A percentile compares a stretch with the other conserved stretches of the same genome.
phyloP scores from a whole-genome alignment of 129 eudicot species.

The Calendula officinalis region DNA sequence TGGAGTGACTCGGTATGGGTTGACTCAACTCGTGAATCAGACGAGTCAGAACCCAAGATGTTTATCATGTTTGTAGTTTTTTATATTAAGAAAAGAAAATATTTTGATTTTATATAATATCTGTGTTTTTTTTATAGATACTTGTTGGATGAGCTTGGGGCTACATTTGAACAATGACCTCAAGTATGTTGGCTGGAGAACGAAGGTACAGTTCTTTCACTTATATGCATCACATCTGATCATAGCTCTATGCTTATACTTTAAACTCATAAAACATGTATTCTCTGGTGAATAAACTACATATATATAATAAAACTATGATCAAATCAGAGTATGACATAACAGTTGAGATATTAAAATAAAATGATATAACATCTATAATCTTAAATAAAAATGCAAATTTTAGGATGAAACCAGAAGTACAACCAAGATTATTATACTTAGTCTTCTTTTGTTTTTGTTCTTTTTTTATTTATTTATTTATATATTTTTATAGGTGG shows the following conservation, averaged over 20 bases:
- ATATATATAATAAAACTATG: background rate
- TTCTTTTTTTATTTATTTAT: no score
- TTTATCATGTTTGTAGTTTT: background rate
- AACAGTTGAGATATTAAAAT: conserved; percentile 4
- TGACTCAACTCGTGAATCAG: no score
- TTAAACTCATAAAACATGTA: background rate
- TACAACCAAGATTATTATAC: background rate
- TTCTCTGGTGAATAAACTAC: background rate
- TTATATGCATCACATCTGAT: background rate
- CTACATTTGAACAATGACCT: conserved; percentile 62
- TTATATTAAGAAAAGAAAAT: conserved; percentile 10
- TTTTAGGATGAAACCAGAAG: conserved; percentile 3
- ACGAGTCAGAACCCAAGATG: no score
- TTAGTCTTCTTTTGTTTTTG: conserved; percentile 10
- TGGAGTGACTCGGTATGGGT: no score
- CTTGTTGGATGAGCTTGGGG: conserved; percentile 67
- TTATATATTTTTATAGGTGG: conserved; percentile 51
- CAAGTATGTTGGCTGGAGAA: conserved; percentile 88
- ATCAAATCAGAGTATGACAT: background rate
- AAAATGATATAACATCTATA: conserved; percentile 10
- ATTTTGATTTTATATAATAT: background rate
- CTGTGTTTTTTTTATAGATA: conserved; percentile 31
- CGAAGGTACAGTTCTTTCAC: conserved; percentile 56
- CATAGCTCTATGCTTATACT: background rate
- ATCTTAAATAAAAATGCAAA: background rate